Evolutionary conservation across 2,329 filamentous ascomycete species (phyloP).

Genomic region (Stachybotrys echinatus): DNA sequence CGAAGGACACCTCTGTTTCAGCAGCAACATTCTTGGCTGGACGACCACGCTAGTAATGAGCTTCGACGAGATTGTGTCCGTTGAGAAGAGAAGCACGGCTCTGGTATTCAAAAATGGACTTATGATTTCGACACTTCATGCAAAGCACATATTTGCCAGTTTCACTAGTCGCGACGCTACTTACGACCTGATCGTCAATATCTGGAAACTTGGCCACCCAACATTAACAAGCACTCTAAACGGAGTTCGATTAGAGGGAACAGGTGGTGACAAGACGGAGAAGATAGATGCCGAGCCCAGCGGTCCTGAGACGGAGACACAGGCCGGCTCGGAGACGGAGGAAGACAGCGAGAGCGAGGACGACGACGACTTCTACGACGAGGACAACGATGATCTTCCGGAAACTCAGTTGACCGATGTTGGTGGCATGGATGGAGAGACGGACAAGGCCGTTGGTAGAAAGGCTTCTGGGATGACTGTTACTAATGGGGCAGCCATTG

Average conservation of each 20-base stretch:
- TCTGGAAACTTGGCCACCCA: slow-evolving; percentile 96
- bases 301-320: slow-evolving; percentile 27
- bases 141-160: slow-evolving; percentile 92
- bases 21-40: slow-evolving; percentile 98
- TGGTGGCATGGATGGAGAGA: slow-evolving; percentile 39
- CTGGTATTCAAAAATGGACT: slow-evolving; percentile 96
- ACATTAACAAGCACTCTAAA: slow-evolving; percentile 87
- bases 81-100: slow-evolving; percentile 95
- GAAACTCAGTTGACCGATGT: slow-evolving; percentile 43
- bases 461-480: slow-evolving; percentile 61
- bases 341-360: slow-evolving; percentile 62
- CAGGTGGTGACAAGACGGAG: slow-evolving; percentile 85
- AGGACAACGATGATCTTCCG: slow-evolving; percentile 73
- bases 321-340: slow-evolving; percentile 52
- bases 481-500: slow-evolving; percentile 37
- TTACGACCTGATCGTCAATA: slow-evolving; percentile 94
- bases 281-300: slow-evolving; percentile 57
- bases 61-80: slow-evolving; percentile 94
- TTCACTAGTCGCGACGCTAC: slow-evolving; percentile 92
- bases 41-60: slow-evolving; percentile 95
- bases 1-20: slow-evolving; percentile 96
- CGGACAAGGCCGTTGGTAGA: slow-evolving; percentile 59
- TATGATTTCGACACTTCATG: slow-evolving; percentile 92
- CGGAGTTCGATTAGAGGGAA: slow-evolving; percentile 75
- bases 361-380: slow-evolving; percentile 71